phyloP scores from a whole-genome alignment of 345 rosid genomes.

The Odontarrhena argentea region DNA sequence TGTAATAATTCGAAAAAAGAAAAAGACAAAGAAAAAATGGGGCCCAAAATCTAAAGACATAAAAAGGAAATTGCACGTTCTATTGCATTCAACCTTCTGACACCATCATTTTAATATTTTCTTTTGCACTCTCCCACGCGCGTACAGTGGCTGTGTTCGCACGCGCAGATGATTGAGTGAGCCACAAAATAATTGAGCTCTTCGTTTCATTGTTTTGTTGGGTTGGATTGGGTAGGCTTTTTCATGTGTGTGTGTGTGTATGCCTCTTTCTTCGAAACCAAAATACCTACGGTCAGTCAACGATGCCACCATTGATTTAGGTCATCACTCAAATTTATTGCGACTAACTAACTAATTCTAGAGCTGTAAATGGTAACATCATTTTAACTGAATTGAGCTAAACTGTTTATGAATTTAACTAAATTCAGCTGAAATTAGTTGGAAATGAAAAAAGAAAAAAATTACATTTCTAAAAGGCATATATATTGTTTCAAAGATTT shows the following conservation, averaged over 20 bases:
- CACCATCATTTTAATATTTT: slow-evolving; percentile 20
- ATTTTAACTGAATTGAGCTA: too few species aligned
- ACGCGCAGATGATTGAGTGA: slow-evolving; percentile 18
- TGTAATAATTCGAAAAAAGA: slow-evolving; percentile 9
- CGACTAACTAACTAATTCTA: slow-evolving; percentile 3
- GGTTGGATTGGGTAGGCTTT: slow-evolving; percentile 25
- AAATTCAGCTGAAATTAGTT: too few species aligned
- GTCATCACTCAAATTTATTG: slow-evolving; percentile 10
- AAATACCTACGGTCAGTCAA: slow-evolving; percentile 19
- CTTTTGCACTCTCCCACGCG: slow-evolving; percentile 19
- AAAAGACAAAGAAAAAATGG: slow-evolving; percentile 13
- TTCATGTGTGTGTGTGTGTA: neutral
- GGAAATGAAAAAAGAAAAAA: too few species aligned
- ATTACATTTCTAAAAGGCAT: too few species aligned
- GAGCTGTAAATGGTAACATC: neutral
- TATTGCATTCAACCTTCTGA: slow-evolving; percentile 39
- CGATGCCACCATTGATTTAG: neutral
- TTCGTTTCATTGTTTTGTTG: slow-evolving; percentile 4
- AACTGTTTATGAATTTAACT: too few species aligned
- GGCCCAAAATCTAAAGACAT: slow-evolving; percentile 25
- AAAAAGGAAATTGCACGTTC: slow-evolving; percentile 36
- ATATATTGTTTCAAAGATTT: too few species aligned
- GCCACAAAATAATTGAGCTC: slow-evolving; percentile 20
- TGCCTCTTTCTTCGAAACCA: slow-evolving; percentile 12
- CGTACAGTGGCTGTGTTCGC: neutral